phyloP scores from a whole-genome alignment of 495 filamentous ascomycete species.

The Clohesyomyces aquaticus region DNA sequence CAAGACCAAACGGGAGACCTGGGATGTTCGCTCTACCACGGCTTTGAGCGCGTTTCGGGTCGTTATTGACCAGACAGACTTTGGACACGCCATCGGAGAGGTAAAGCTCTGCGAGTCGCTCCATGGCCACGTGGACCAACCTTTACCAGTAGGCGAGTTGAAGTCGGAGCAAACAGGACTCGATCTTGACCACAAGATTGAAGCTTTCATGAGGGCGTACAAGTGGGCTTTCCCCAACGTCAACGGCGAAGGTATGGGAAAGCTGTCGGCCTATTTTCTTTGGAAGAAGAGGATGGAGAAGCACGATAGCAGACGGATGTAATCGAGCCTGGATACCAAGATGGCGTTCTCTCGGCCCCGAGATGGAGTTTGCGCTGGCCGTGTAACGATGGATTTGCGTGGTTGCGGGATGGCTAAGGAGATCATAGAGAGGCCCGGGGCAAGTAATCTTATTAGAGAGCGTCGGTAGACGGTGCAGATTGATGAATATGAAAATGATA shows the following conservation, averaged over 20 bases:
- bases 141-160: background rate
- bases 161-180: background rate
- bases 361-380: background rate
- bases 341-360: background rate
- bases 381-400: too few relatives aligned
- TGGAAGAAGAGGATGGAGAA: slow-evolving; percentile 12
- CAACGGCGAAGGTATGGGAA: slow-evolving; percentile 1
- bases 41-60: slow-evolving; percentile 4
- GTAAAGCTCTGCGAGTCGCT: slow-evolving; percentile 3
- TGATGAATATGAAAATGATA: too few relatives aligned
- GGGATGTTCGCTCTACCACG: too few relatives aligned
- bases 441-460: too few relatives aligned
- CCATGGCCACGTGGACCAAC: background rate
- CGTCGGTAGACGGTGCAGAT: too few relatives aligned
- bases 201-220: slow-evolving; percentile 7
- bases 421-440: too few relatives aligned
- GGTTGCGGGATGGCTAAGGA: too few relatives aligned
- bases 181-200: slow-evolving; percentile 3
- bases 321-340: background rate
- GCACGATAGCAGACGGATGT: too few relatives aligned
- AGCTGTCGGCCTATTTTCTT: slow-evolving; percentile 8
- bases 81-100: slow-evolving; percentile 6
- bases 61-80: slow-evolving; percentile 14
- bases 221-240: background rate
- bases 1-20: slow-evolving; percentile 5